Conservation (phyloP, 1,284 basidiomycete species). For the Vanrija sp. region DNA sequence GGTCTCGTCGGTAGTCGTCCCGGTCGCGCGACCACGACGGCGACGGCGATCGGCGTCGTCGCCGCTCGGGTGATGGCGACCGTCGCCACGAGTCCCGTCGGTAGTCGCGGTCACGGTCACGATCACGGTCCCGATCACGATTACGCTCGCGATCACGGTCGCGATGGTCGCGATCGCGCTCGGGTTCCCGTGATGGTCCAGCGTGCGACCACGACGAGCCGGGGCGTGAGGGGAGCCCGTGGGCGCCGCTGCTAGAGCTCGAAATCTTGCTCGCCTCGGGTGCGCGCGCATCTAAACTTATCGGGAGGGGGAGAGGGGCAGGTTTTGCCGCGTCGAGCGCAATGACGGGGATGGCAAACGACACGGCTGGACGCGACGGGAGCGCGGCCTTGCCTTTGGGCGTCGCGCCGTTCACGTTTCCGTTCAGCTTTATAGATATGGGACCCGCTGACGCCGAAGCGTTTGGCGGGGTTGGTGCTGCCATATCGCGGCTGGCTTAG, state of each 20-base stretch:
- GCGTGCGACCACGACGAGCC: background rate
- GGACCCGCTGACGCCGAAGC: too few species aligned
- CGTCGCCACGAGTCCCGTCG: background rate
- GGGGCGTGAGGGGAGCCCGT: background rate
- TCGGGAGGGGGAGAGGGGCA: background rate
- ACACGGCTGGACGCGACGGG: background rate
- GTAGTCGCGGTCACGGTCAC: slow-evolving; percentile 3
- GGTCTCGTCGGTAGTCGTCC: background rate
- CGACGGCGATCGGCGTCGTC: background rate
- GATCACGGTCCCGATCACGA: background rate
- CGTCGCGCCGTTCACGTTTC: too few species aligned
- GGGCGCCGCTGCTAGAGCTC: background rate
- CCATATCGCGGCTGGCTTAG: too few species aligned
- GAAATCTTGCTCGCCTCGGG: background rate
- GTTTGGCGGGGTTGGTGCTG: too few species aligned
- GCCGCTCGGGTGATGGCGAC: background rate
- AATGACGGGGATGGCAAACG: background rate
- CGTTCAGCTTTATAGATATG: too few species aligned
- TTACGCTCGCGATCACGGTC: background rate
- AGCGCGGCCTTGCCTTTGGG: too few species aligned
- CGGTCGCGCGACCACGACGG: background rate
- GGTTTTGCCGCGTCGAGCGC: background rate
- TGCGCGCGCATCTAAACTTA: background rate
- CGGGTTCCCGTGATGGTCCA: background rate
- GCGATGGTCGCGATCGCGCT: background rate